These are phyloP conservation scores for Macrophomina tecta DNA, from an alignment of 2,329 filamentous ascomycete species.

Conservation along the genomic window DNA sequence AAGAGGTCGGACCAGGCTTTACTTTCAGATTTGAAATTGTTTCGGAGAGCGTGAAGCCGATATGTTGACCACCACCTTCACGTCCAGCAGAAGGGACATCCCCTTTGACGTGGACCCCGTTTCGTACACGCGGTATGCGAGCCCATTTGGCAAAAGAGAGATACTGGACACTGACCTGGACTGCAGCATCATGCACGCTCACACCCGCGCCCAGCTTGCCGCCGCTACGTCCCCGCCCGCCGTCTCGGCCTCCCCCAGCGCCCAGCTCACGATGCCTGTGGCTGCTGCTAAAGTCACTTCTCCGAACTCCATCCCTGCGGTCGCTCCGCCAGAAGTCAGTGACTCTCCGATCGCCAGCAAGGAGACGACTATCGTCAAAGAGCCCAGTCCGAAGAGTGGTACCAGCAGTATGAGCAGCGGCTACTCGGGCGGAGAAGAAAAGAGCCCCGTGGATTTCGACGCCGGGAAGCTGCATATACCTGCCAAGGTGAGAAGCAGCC, in stretches of 20 bases:
- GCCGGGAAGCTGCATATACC: conserved; percentile 7
- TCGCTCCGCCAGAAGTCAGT: not conserved
- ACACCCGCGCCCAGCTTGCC: conserved; percentile 23
- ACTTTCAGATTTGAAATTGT: not conserved
- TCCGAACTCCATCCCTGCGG: not conserved
- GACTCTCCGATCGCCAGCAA: not conserved
- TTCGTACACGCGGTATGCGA: conserved; percentile 6
- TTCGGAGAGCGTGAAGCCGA: not conserved
- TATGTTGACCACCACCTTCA: not conserved
- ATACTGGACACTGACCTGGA: not conserved
- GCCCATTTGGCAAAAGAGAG: too few species aligned
- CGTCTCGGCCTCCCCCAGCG: not conserved
- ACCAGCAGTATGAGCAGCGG: not conserved
- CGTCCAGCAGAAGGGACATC: not conserved
- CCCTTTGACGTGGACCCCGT: conserved; percentile 4
- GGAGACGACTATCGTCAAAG: not conserved
- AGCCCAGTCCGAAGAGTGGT: not conserved
- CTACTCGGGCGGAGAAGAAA: not conserved
- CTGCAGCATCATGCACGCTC: conserved; percentile 24
- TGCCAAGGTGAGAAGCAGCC: not conserved
- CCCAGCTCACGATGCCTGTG: not conserved
- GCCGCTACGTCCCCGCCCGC: conserved; percentile 5
- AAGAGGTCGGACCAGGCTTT: not conserved
- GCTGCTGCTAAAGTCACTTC: not conserved
- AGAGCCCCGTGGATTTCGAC: not conserved